A percentile compares a stretch with the other conserved stretches of the same genome.
phyloP scores from a whole-genome alignment of 2,329 filamentous ascomycete species.

The Geosmithia putterillii region DNA sequence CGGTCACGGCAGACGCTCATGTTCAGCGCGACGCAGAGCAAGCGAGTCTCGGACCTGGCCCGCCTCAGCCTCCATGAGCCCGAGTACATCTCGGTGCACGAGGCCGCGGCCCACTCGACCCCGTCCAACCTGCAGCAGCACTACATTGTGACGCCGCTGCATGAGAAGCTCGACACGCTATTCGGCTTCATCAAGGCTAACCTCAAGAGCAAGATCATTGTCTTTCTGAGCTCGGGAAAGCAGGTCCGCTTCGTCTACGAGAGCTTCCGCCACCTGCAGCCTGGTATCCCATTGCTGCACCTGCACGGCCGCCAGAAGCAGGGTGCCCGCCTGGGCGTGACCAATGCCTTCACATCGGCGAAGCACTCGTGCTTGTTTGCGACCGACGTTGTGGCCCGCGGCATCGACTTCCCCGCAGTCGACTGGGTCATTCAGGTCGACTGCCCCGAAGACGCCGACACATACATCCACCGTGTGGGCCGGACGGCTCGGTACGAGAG shows the following conservation, averaged over 20 bases:
- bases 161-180: slow-evolving; percentile 82
- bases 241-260: slow-evolving; percentile 96
- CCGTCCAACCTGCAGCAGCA: slow-evolving; percentile 79
- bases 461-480: slow-evolving; percentile 93
- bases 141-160: slow-evolving; percentile 74
- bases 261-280: slow-evolving; percentile 82
- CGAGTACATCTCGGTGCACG: slow-evolving; percentile 91
- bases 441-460: slow-evolving; percentile 91
- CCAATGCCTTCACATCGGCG: slow-evolving; percentile 65
- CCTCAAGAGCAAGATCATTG: slow-evolving; percentile 86
- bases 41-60: slow-evolving; percentile 83
- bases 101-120: slow-evolving; percentile 66
- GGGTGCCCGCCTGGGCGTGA: slow-evolving; percentile 75
- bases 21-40: slow-evolving; percentile 94
- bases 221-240: slow-evolving; percentile 91
- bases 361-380: slow-evolving; percentile 85
- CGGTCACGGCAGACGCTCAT: slow-evolving; percentile 79
- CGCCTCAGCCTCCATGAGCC: slow-evolving; percentile 79
- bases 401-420: slow-evolving; percentile 89
- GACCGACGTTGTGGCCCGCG: slow-evolving; percentile 88
- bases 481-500: slow-evolving; percentile 89
- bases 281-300: slow-evolving; percentile 85
- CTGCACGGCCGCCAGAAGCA: slow-evolving; percentile 93
- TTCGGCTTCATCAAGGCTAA: slow-evolving; percentile 89
- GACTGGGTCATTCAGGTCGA: slow-evolving; percentile 99